These are phyloP conservation scores for Pleoardoris graminearum DNA, from an alignment of 2,329 filamentous ascomycete genomes.

Conservation along the genomic window DNA sequence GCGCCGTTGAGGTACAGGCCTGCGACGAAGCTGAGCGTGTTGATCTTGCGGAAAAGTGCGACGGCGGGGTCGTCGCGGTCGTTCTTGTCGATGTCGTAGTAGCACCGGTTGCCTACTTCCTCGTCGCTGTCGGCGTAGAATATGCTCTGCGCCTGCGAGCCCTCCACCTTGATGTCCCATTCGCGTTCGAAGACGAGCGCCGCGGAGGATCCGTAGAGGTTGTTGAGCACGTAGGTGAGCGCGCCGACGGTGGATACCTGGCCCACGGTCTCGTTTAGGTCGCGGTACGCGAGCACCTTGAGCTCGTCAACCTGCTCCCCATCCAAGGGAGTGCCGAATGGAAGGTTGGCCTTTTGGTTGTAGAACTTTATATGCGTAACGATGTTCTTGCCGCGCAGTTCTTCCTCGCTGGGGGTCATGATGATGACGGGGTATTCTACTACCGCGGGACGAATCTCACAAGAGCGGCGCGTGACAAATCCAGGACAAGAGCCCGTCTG, in stretches of 20 bases:
- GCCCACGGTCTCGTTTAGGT: constrained; percentile 18
- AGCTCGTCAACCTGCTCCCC: constrained; percentile 20
- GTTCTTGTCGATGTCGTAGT: constrained; percentile 20
- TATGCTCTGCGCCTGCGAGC: constrained; percentile 20
- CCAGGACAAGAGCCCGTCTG: constrained; percentile 20
- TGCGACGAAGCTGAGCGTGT: constrained; percentile 24
- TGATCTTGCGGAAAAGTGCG: constrained; percentile 27
- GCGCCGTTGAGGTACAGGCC: constrained; percentile 22
- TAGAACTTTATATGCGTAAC: constrained; percentile 30
- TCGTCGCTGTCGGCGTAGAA: constrained; percentile 22
- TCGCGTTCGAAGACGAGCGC: constrained; percentile 17
- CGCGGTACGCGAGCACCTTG: constrained; percentile 17
- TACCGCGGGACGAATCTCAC: constrained; percentile 23
- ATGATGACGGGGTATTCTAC: constrained; percentile 28
- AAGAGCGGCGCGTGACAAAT: constrained; percentile 16
- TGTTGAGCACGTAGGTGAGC: constrained; percentile 25
- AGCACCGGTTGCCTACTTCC: constrained; percentile 17
- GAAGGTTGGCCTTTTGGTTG: constrained; percentile 12
- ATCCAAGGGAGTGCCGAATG: constrained; percentile 11
- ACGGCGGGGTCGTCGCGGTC: constrained; percentile 25
- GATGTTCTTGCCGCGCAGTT: constrained; percentile 23
- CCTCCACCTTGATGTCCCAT: constrained; percentile 23
- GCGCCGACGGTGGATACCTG: constrained; percentile 24
- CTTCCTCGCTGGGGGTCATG: constrained; percentile 29
- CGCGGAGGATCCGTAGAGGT: constrained; percentile 23